A percentile compares a stretch with the other conserved stretches of the same genome.
These are phyloP conservation scores for Calocybe indica DNA, from an alignment of 768 basidiomycete genomes.

Conservation along the genomic window DNA sequence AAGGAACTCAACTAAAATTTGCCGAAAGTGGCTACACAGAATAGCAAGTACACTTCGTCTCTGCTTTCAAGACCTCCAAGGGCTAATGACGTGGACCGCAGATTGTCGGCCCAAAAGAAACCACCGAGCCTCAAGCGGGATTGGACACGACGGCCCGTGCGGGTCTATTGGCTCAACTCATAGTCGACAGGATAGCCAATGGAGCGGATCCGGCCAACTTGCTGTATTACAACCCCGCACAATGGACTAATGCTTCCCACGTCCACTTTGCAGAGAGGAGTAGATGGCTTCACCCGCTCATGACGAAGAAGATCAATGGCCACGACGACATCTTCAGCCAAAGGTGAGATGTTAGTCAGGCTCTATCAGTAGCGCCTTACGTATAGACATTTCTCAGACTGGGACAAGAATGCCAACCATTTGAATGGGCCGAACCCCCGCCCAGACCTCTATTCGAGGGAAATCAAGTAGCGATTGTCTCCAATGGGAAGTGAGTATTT, in stretches of 20 bases:
- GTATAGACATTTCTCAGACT: slow-evolving; percentile 19
- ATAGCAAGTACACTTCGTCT: slow-evolving; percentile 22
- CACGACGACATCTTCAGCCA: slow-evolving; percentile 45
- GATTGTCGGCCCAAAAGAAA: slow-evolving; percentile 46
- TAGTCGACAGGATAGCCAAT: slow-evolving; percentile 37
- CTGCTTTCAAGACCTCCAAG: background rate
- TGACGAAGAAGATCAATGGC: slow-evolving; percentile 39
- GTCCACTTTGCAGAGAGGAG: slow-evolving; percentile 29
- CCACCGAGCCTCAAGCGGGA: slow-evolving; percentile 49
- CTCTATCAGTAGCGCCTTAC: background rate
- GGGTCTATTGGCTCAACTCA: slow-evolving; percentile 42
- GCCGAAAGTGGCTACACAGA: slow-evolving; percentile 36
- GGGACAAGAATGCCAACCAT: slow-evolving; percentile 40
- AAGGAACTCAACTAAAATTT: background rate
- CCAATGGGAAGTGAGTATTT: slow-evolving; percentile 42
- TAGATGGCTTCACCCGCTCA: slow-evolving; percentile 42
- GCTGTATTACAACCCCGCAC: slow-evolving; percentile 43
- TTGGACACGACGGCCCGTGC: slow-evolving; percentile 44
- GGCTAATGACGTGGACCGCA: slow-evolving; percentile 8
- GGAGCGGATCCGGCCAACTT: slow-evolving; percentile 37
- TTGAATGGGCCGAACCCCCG: slow-evolving; percentile 24
- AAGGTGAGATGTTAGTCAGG: slow-evolving; percentile 18
- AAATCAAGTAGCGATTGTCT: slow-evolving; percentile 43
- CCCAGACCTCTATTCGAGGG: slow-evolving; percentile 40
- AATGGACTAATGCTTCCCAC: slow-evolving; percentile 44